Percentiles rank a stretch among this genome's conserved stretches.
phyloP scores from a whole-genome alignment of 148 eudicot species.

The Camellia japonica region DNA sequence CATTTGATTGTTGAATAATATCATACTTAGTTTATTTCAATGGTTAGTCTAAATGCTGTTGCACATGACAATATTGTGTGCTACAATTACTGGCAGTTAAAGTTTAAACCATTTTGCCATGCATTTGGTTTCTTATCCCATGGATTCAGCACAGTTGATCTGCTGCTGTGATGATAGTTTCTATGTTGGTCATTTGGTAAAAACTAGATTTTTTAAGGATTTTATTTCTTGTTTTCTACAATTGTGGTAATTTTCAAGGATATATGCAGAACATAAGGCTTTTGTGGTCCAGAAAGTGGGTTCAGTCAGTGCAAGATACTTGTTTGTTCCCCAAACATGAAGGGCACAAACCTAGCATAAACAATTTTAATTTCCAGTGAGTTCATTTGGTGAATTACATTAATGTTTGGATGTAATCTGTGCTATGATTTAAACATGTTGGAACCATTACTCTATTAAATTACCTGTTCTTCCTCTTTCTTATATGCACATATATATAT shows the following conservation, averaged over 20 bases:
- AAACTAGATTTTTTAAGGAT: not conserved
- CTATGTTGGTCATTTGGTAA: not conserved
- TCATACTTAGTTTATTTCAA: too few species aligned
- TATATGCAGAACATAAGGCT: not conserved
- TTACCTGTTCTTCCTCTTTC: too few species aligned
- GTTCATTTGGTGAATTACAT: not conserved
- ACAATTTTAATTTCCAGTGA: not conserved
- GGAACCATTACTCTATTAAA: too few species aligned
- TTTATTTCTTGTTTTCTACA: not conserved
- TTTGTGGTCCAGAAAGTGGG: not conserved
- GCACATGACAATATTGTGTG: too few species aligned
- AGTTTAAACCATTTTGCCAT: slow-evolving; percentile 6
- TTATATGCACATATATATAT: too few species aligned
- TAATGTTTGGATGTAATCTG: not conserved
- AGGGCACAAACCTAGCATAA: not conserved
- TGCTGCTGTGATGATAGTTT: not conserved
- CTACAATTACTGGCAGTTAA: too few species aligned
- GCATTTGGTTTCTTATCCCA: not conserved
- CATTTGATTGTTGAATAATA: too few species aligned
- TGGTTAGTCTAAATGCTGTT: too few species aligned
- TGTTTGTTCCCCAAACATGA: not conserved
- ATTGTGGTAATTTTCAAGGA: not conserved
- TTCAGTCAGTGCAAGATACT: not conserved
- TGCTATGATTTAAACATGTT: not conserved
- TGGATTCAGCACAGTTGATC: not conserved